A percentile compares a stretch with the other conserved stretches of the same genome.
Conservation (phyloP, 169 alveolate genomes). For the Miamiensis avidus region DNA sequence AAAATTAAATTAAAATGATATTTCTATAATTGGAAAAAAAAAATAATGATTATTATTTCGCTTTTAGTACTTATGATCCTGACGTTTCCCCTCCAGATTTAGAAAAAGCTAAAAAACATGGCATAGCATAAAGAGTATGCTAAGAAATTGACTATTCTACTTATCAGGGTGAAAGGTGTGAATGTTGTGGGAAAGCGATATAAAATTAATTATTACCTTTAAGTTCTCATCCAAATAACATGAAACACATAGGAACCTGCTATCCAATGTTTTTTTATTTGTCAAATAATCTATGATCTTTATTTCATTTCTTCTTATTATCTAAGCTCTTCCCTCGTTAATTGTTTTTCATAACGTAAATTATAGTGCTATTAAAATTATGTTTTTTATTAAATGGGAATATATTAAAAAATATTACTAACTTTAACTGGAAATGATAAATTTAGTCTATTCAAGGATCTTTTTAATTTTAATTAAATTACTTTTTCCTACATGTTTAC, state of each 20-base stretch:
- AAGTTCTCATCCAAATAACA: not conserved
- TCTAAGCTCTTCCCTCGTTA: not conserved
- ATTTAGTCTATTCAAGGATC: no score
- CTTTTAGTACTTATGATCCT: not conserved
- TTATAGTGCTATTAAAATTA: no score
- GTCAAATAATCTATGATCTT: not conserved
- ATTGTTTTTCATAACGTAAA: not conserved
- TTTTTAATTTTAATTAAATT: no score
- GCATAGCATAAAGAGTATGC: slow-evolving; percentile 23
- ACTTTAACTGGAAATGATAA: no score
- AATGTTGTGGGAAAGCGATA: not conserved
- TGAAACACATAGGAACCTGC: not conserved
- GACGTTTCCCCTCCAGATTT: slow-evolving; percentile 21
- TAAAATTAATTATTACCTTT: not conserved
- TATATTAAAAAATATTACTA: no score
- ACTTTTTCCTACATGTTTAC: no score
- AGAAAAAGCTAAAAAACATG: slow-evolving; percentile 24
- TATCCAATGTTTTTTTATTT: not conserved
- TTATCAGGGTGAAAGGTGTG: not conserved
- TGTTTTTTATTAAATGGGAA: no score
- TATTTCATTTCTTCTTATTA: no score
- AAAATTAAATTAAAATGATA: no score
- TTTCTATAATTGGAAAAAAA: no score
- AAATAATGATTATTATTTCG: no score
- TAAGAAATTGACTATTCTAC: not conserved